A percentile compares a stretch with the other conserved stretches of the same genome.
These are phyloP conservation scores for Zymoseptoria ardabiliae DNA, from an alignment of 2,329 filamentous ascomycete species.

Conservation along the genomic window DNA sequence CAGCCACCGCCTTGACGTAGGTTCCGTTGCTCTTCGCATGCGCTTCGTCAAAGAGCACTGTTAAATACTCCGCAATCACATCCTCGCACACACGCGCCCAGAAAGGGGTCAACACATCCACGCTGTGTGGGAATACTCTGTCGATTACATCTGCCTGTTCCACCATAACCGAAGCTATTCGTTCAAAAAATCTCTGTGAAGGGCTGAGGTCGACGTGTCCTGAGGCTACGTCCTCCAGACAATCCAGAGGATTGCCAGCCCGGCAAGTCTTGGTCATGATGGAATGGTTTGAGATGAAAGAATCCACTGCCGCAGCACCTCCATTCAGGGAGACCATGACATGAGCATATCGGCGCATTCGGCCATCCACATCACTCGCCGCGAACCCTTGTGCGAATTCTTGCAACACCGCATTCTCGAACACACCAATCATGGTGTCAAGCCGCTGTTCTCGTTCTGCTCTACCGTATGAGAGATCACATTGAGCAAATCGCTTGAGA, in stretches of 20 bases:
- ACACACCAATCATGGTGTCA: slow-evolving; percentile 66
- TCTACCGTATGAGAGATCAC: slow-evolving; percentile 74
- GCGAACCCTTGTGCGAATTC: slow-evolving; percentile 94
- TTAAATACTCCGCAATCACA: slow-evolving; percentile 76
- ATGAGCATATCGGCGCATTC: slow-evolving; percentile 82
- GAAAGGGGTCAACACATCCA: slow-evolving; percentile 67
- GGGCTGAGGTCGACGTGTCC: slow-evolving; percentile 72
- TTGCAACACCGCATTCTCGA: slow-evolving; percentile 80
- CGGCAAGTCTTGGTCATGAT: slow-evolving; percentile 68
- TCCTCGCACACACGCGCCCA: slow-evolving; percentile 78
- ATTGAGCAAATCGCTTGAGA: slow-evolving; percentile 67
- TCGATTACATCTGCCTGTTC: slow-evolving; percentile 76
- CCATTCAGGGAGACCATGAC: slow-evolving; percentile 78
- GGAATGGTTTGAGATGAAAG: slow-evolving; percentile 79
- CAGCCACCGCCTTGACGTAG: slow-evolving; percentile 80
- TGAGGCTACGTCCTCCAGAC: slow-evolving; percentile 59
- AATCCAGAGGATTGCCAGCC: slow-evolving; percentile 70
- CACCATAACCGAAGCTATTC: slow-evolving; percentile 66
- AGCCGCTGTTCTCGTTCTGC: slow-evolving; percentile 64
- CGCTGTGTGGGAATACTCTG: slow-evolving; percentile 67
- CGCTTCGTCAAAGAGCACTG: slow-evolving; percentile 76
- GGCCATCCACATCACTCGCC: slow-evolving; percentile 76
- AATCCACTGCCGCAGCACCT: slow-evolving; percentile 67
- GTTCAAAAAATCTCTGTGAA: slow-evolving; percentile 72
- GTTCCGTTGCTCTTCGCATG: slow-evolving; percentile 66